Evolutionary conservation across 2,329 filamentous ascomycete species (phyloP), one percentile per base, ranked within the genome.

Genomic region (Coleophoma crateriformis): DNA sequence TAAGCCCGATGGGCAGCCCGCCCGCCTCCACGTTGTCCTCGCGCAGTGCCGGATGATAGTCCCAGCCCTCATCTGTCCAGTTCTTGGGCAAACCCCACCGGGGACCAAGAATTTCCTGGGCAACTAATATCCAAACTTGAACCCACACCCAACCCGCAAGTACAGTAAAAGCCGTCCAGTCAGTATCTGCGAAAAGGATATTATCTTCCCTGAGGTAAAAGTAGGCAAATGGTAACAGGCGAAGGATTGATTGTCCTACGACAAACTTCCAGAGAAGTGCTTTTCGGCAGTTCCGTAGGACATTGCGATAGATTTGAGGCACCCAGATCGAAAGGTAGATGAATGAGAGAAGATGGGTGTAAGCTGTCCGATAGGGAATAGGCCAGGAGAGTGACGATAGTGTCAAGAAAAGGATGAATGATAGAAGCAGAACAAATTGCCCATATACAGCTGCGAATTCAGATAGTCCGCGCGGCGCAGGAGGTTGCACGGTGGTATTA

Each of bases 221-320:
- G 65, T 97, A 97, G 1, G 85, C 76, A 48, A 96, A 81, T 0
- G 94, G 92, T 1, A 87, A 70, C 6, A 95, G 72, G 2, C 94
- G 85, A 7, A 95, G 75, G 5, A 85, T 60, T 44, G 88, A 94
- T 66, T 96, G 88, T 3, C 90, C 91, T 19, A 90, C 64, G 49
- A 96, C 86, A 64, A 95, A 99, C 52, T 87, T 86, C 90, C 91
- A 96, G 3, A 85, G 79, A n/a, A 97, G 75, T 1, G 92, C 91
- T 60, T 88, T 88, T 38, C 91, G 88, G 67, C 90, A 96, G 68
- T 96, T 96, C 48, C 92, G 88, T 68, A 88, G 82, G 47, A 87
- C 76, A 66, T 99, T 99, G 54, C 94, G 88, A 63, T 87, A 81
- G 58, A 97, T 95, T 66, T 99, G 94, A 0, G 94, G 92, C 1